These are phyloP conservation scores for Backusella liffmaniae DNA, from an alignment of 192 early-diverging fungal species.

Conservation along the genomic window DNA sequence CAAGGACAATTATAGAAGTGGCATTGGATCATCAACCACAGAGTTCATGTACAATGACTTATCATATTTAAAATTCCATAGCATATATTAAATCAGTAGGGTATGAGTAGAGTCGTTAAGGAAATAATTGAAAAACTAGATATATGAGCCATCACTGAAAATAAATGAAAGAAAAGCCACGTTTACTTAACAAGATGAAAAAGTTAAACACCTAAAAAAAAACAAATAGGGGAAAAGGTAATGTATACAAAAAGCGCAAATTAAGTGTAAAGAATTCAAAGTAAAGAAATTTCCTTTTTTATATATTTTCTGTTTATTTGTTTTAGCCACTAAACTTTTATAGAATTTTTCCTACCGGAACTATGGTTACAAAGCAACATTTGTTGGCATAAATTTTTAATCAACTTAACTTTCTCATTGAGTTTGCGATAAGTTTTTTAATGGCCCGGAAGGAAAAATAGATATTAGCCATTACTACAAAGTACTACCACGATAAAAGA, in stretches of 20 bases:
- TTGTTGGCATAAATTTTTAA: background rate
- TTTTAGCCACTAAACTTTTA: background rate
- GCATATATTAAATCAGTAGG: too few relatives aligned
- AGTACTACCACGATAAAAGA: conserved; percentile 42
- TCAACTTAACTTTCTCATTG: background rate
- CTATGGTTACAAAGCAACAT: background rate
- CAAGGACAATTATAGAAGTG: conserved; percentile 12
- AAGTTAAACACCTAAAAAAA: too few relatives aligned
- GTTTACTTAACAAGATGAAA: background rate
- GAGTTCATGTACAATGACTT: background rate
- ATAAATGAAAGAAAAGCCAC: background rate
- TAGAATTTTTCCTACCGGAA: background rate
- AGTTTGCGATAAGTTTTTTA: conserved; percentile 45
- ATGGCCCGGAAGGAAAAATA: conserved; percentile 48
- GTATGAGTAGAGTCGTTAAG: too few relatives aligned
- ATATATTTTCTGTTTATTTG: background rate
- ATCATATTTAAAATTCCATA: background rate
- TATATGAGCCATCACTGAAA: background rate
- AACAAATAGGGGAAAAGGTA: background rate
- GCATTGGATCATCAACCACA: background rate
- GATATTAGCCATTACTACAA: conserved; percentile 46
- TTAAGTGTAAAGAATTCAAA: background rate
- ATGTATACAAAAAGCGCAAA: background rate
- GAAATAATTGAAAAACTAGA: too few relatives aligned
- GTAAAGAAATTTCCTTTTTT: background rate